Percentiles rank a stretch among this genome's conserved stretches.
These are phyloP conservation scores for Candida pseudofarinosa DNA, from an alignment of 805 yeast genomes.

Conservation along the genomic window DNA sequence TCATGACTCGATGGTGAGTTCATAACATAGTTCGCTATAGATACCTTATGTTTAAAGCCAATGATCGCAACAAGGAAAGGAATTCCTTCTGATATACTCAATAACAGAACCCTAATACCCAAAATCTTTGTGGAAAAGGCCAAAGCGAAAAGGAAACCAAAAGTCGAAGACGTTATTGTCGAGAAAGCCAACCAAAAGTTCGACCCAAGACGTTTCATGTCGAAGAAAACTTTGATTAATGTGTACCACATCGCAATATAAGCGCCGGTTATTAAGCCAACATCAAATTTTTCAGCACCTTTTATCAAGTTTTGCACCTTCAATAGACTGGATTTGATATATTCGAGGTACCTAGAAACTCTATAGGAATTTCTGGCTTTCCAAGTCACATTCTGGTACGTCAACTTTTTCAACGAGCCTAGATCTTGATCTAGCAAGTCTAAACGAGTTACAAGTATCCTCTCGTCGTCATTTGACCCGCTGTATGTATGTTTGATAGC, in stretches of 20 bases:
- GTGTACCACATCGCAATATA: conserved; percentile 88
- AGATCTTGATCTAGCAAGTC: conserved; percentile 23
- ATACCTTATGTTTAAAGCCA: conserved; percentile 85
- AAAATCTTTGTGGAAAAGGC: conserved; percentile 55
- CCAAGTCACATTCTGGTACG: conserved; percentile 52
- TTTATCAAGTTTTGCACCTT: conserved; percentile 45
- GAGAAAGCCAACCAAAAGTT: conserved; percentile 84
- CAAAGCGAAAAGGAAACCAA: conserved; percentile 77
- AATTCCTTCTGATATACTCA: conserved; percentile 81
- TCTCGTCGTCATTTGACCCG: conserved; percentile 39
- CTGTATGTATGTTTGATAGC: conserved; percentile 34
- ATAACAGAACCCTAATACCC: conserved; percentile 60
- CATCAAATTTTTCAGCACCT: conserved; percentile 84
- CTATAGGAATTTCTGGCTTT: conserved; percentile 55
- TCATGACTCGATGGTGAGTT: conserved; percentile 34
- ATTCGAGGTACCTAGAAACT: conserved; percentile 53
- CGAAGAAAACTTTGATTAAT: conserved; percentile 65
- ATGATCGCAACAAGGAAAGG: conserved; percentile 90
- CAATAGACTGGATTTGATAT: conserved; percentile 35
- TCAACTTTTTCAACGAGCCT: conserved; percentile 19
- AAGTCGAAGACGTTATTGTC: conserved; percentile 70
- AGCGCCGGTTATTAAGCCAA: conserved; percentile 72
- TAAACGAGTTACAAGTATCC: conserved; percentile 36
- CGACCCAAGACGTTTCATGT: conserved; percentile 76
- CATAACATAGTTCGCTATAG: conserved; percentile 60